phyloP scores from a whole-genome alignment of 225 moss, liverwort and hornwort species.

The Lunularia cruciata region DNA sequence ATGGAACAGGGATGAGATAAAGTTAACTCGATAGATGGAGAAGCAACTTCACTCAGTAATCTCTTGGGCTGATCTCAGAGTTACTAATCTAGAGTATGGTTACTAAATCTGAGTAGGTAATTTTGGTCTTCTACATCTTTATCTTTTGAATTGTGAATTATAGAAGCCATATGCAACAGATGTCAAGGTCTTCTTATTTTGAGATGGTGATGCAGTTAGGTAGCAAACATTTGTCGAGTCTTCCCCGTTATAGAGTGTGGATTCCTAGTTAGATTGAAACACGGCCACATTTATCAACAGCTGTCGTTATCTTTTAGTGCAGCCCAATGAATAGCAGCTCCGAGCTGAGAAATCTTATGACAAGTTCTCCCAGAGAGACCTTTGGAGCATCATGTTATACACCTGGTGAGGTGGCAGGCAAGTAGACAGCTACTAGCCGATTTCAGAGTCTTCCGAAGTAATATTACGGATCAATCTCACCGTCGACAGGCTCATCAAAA shows the following conservation, averaged over 20 bases:
- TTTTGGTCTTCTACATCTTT: too few relatives aligned
- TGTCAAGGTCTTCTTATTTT: background rate
- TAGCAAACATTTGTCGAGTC: background rate
- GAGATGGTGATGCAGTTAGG: background rate
- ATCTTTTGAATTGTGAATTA: too few relatives aligned
- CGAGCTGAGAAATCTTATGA: background rate
- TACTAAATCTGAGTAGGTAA: too few relatives aligned
- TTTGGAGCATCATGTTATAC: background rate
- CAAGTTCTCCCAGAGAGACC: background rate
- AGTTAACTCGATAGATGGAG: too few relatives aligned
- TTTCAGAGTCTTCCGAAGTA: background rate
- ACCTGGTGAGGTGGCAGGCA: background rate
- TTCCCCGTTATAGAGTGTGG: background rate
- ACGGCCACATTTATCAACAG: background rate
- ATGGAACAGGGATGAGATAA: conserved; percentile 24
- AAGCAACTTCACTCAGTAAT: too few relatives aligned
- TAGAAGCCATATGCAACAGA: conserved; percentile 3
- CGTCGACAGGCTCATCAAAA: too few relatives aligned
- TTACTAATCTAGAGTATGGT: too few relatives aligned
- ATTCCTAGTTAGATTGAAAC: background rate
- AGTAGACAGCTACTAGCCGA: background rate
- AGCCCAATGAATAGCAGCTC: background rate
- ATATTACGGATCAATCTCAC: too few relatives aligned
- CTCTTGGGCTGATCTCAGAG: too few relatives aligned
- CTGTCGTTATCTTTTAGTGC: background rate